A percentile compares a stretch with the other conserved stretches of the same genome.
These are phyloP conservation scores for Citropsis articulata DNA, from an alignment of 345 rosid species.

Conservation along the genomic window DNA sequence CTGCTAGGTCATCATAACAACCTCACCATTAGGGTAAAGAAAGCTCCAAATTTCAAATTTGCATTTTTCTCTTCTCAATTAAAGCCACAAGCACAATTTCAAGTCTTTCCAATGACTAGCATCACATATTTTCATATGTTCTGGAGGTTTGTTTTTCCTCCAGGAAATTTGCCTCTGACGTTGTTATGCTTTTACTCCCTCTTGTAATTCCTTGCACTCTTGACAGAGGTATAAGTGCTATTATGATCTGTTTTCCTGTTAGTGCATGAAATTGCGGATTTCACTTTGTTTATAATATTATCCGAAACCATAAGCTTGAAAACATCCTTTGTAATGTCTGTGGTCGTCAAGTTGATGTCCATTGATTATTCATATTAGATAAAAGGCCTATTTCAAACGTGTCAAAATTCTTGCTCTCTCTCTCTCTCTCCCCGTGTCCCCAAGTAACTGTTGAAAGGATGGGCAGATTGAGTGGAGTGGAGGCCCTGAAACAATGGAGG, in stretches of 20 bases:
- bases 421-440: neutral
- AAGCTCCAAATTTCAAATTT: no score
- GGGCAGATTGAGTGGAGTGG: slow-evolving; percentile 90
- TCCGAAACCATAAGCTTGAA: neutral
- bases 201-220: neutral
- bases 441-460: slow-evolving; percentile 11
- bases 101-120: neutral
- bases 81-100: neutral
- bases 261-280: neutral
- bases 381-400: neutral
- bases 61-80: neutral
- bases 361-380: neutral
- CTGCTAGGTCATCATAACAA: neutral
- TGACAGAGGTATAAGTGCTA: neutral
- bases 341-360: neutral
- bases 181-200: neutral
- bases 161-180: neutral
- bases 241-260: neutral
- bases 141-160: neutral
- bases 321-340: neutral
- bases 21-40: neutral
- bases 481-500: slow-evolving; percentile 76
- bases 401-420: neutral
- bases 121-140: neutral
- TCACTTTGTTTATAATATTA: neutral